phyloP scores from a whole-genome alignment of 2,329 filamentous ascomycete species.

The Orbilia blumenaviensis region DNA sequence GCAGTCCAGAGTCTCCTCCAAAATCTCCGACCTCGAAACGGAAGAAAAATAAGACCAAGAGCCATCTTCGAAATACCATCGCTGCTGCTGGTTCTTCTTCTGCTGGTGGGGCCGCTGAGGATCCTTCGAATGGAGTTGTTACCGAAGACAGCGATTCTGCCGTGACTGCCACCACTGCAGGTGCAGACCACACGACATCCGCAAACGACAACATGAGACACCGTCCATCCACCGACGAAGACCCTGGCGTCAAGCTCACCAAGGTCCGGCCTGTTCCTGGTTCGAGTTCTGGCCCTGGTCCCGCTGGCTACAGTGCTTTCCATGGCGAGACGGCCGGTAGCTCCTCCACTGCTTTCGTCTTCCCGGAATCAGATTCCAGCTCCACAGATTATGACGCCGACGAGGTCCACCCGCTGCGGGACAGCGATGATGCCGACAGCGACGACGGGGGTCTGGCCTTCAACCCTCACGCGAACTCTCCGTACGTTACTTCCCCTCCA shows the following conservation, averaged over 20 bases:
- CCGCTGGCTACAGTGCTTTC: background rate
- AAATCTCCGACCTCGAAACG: slow-evolving; percentile 7
- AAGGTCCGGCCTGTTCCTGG: slow-evolving; percentile 11
- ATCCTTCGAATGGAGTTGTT: slow-evolving; percentile 21
- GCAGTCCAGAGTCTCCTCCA: slow-evolving; percentile 38
- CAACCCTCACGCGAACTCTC: slow-evolving; percentile 47
- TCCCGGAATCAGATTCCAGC: slow-evolving; percentile 19
- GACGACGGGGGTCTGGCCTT: slow-evolving; percentile 26
- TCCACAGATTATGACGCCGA: slow-evolving; percentile 6
- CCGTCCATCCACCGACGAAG: slow-evolving; percentile 8
- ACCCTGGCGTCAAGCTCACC: slow-evolving; percentile 29
- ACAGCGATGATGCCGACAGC: slow-evolving; percentile 15
- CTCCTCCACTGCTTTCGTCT: slow-evolving; percentile 27
- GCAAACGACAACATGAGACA: slow-evolving; percentile 29
- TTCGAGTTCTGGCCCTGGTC: background rate
- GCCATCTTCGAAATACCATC: slow-evolving; percentile 9
- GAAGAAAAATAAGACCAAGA: slow-evolving; percentile 53
- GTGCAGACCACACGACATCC: slow-evolving; percentile 11
- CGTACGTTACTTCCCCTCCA: slow-evolving; percentile 14
- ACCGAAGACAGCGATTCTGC: background rate
- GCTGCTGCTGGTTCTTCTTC: background rate
- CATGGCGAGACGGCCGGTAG: slow-evolving; percentile 16
- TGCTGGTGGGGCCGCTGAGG: background rate
- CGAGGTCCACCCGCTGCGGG: slow-evolving; percentile 11
- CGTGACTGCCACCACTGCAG: background rate